Evolutionary conservation across 1,284 basidiomycete species (phyloP), one percentile per base, ranked within the genome.

Genomic region (Boletus calvinii): DNA sequence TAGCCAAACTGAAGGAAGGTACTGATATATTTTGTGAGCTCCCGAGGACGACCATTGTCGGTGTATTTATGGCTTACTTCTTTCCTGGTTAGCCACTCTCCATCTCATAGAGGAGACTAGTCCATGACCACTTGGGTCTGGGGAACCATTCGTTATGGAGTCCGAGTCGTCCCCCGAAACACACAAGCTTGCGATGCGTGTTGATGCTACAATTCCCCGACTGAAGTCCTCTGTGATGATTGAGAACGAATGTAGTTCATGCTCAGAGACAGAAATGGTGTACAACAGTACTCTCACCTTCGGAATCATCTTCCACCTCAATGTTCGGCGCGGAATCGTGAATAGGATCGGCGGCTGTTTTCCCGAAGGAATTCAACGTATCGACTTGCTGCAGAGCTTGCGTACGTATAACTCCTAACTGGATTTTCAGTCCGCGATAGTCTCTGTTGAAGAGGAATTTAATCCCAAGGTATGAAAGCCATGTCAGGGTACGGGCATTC

Each of bases 341-440:
- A 8, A 39, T 12, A 32, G 47, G 32, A 36, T 53, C 36, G 12
- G 29, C 18, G 18, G 52, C 48, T 4, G 18, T 45, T 4, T 26
- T 55, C 15, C 53, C 52, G 46, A 61, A 54, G 31, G 54, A 55
- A 45, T 45, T 57, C 40, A 46, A 55, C 13, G 50, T 37, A 26
- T 66, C 68, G 49, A 75, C 68, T 54, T 43, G 53, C 1, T 40
- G 55, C 7, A 44, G 20, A 7, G 15, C n/a, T 18, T 47, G 43
- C 13, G 52, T 43, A 17, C 78, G 78, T 50, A 90, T 81, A 1
- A 76, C 77, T 4, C 74, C 74, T 20, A 91, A 85, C 17, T 77
- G 75, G 58, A 83, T 85, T 68, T 90, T 90, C 20, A 92, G 78
- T 4, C 77, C 80, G 2, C 78, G 78, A 62, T 91, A 92, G 65